Percentiles rank a stretch among this genome's conserved stretches.
These are phyloP conservation scores for Stipa capillata DNA, from an alignment of 176 grass and related monocot genomes.

Conservation along the genomic window DNA sequence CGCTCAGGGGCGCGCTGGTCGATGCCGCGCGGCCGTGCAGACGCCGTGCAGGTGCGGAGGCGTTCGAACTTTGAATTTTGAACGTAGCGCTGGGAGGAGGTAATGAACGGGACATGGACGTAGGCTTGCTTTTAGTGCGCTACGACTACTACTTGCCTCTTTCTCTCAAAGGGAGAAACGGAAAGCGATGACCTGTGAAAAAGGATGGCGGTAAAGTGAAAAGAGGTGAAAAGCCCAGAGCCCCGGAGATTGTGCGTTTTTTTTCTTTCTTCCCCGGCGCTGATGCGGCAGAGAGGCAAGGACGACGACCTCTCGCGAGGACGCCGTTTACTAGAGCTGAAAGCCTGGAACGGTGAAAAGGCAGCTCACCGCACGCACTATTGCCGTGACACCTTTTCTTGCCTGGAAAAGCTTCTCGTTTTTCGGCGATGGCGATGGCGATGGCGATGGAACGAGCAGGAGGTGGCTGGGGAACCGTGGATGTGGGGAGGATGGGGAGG, in stretches of 20 bases:
- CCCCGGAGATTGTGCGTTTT: not conserved
- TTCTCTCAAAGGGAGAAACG: not conserved
- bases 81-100: not conserved
- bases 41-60: not conserved
- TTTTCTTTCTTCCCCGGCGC: not conserved
- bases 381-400: not conserved
- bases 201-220: not conserved
- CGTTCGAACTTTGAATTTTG: conserved; percentile 44
- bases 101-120: not conserved
- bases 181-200: conserved; percentile 27
- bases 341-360: not conserved
- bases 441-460: not conserved
- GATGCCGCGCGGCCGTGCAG: conserved; percentile 14
- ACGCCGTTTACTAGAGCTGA: not conserved
- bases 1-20: not conserved
- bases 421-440: not conserved
- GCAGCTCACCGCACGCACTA: not conserved
- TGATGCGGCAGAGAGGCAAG: not conserved
- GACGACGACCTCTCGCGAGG: not conserved
- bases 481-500: not conserved
- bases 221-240: not conserved
- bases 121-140: conserved; percentile 25
- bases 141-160: not conserved
- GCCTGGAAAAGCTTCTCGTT: too few relatives aligned
- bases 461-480: not conserved